Evolutionary conservation across 2,329 filamentous ascomycete genomes (phyloP).

Genomic region (Aureobasidium mangrovei): DNA sequence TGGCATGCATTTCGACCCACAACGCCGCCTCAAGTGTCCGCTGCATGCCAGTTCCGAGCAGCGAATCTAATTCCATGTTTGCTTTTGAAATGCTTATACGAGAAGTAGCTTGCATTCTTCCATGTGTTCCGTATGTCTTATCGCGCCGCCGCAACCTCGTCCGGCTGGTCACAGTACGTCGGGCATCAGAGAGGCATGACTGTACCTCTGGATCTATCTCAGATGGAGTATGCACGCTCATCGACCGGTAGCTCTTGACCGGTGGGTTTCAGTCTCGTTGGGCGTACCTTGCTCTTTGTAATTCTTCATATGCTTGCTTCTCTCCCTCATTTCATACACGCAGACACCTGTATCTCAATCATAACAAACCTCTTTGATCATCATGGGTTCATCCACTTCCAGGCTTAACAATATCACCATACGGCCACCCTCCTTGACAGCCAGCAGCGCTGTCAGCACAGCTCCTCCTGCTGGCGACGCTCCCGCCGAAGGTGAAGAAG

Average conservation of each 20-base stretch:
- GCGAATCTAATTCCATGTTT: not conserved
- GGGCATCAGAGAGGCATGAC: not conserved
- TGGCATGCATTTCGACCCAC: not conserved
- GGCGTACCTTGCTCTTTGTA: too few relatives aligned
- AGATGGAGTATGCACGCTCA: too few relatives aligned
- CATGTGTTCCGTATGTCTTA: not conserved
- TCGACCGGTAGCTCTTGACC: too few relatives aligned
- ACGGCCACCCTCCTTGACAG: not conserved
- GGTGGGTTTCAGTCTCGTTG: too few relatives aligned
- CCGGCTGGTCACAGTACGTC: not conserved
- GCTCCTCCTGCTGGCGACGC: not conserved
- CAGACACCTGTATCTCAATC: too few relatives aligned
- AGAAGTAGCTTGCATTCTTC: not conserved
- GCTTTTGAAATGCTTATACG: not conserved
- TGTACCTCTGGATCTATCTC: not conserved
- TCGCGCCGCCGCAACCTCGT: not conserved
- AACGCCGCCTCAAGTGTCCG: not conserved
- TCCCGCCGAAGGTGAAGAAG: not conserved
- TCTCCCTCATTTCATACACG: too few relatives aligned
- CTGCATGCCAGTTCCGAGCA: not conserved
- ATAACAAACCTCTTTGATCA: not conserved
- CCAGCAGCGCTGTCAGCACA: not conserved
- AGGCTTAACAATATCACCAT: not conserved
- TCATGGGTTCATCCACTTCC: constrained; percentile 5
- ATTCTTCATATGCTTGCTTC: too few relatives aligned